A percentile compares a stretch with the other conserved stretches of the same genome.
Conservation (phyloP, 2,329 filamentous ascomycete genomes). For the Sporothrix dimorphospora region DNA sequence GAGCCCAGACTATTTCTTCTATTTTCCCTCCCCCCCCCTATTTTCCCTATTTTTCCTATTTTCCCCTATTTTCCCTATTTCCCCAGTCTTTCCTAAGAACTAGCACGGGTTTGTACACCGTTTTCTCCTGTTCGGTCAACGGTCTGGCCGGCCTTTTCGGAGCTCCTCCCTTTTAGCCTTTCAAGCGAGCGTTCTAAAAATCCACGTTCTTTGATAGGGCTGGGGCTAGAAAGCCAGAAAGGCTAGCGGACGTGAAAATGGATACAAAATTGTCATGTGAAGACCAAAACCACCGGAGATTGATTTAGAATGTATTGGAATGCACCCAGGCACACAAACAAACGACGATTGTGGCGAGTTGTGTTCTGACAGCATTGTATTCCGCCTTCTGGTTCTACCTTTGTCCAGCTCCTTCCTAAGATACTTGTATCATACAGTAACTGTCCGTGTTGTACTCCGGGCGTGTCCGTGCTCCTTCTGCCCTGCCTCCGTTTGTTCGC, state of each 20-base stretch:
- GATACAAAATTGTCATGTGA: constrained; percentile 13
- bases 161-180: neutral
- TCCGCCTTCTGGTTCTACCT: too few relatives aligned
- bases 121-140: neutral
- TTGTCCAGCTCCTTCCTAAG: too few relatives aligned
- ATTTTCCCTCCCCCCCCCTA: neutral
- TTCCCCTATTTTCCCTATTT: neutral
- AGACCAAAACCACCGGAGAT: neutral
- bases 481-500: neutral
- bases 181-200: constrained; percentile 12
- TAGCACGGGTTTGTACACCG: neutral
- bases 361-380: too few relatives aligned
- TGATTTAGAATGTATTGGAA: too few relatives aligned
- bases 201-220: constrained; percentile 5
- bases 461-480: neutral
- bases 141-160: neutral
- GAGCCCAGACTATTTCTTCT: neutral
- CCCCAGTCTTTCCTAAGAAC: neutral
- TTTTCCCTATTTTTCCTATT: neutral
- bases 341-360: neutral
- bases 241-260: neutral
- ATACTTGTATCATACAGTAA: neutral
- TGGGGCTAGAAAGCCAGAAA: neutral
- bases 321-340: neutral
- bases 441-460: neutral